Percentiles rank a stretch among this genome's conserved stretches.
These are phyloP conservation scores for Penicillium verhagenii DNA, from an alignment of 495 filamentous ascomycete genomes.

Conservation along the genomic window DNA sequence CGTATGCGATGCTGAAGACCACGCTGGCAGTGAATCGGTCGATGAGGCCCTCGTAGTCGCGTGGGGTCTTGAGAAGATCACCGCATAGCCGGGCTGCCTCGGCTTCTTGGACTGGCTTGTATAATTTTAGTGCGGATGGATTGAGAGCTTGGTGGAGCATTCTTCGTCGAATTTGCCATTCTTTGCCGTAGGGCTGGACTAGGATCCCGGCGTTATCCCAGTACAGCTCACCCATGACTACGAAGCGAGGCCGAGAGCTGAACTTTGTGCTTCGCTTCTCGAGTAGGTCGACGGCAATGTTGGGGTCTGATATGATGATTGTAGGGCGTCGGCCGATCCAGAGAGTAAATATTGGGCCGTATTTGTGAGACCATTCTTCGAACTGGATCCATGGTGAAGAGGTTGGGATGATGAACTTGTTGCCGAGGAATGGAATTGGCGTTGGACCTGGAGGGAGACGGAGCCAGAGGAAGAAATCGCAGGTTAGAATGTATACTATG, in stretches of 20 bases:
- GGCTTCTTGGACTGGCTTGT: slow-evolving; percentile 45
- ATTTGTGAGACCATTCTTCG: slow-evolving; percentile 49
- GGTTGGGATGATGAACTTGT: slow-evolving; percentile 49
- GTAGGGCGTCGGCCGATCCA: slow-evolving; percentile 63
- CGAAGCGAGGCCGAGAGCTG: slow-evolving; percentile 53
- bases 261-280: slow-evolving; percentile 55
- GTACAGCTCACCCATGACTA: slow-evolving; percentile 52
- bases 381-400: slow-evolving; percentile 63
- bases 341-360: slow-evolving; percentile 61
- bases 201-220: slow-evolving; percentile 49
- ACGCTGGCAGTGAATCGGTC: slow-evolving; percentile 27
- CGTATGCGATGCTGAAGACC: slow-evolving; percentile 29
- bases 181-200: slow-evolving; percentile 49
- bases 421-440: slow-evolving; percentile 40
- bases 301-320: slow-evolving; percentile 61
- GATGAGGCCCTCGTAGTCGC: slow-evolving; percentile 15
- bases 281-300: slow-evolving; percentile 57
- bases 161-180: slow-evolving; percentile 41
- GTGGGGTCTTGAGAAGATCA: slow-evolving; percentile 27
- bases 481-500: slow-evolving; percentile 1
- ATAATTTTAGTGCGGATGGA: slow-evolving; percentile 45
- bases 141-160: slow-evolving; percentile 42
- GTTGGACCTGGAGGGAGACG: slow-evolving; percentile 13
- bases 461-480: slow-evolving; percentile 12
- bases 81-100: slow-evolving; percentile 35